Percentiles rank a stretch among this genome's conserved stretches.
phyloP scores from a whole-genome alignment of 257 asterid species.

The Solanum tacnaense region DNA sequence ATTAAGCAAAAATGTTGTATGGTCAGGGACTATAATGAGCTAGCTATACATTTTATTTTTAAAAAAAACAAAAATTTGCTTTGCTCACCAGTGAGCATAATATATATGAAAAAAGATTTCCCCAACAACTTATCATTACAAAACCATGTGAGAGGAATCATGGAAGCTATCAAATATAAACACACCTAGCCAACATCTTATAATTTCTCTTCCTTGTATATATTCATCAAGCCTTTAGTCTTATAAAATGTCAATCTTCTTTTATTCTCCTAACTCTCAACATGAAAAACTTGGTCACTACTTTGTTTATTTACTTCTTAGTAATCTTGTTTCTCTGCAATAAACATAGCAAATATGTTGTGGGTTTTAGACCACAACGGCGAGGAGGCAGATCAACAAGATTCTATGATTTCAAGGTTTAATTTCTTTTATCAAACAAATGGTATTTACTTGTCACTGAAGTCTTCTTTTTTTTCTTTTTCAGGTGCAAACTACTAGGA shows the following conservation, averaged over 20 bases:
- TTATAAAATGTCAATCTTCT: background rate
- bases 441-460: background rate
- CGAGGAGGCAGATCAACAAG: slow-evolving; percentile 40
- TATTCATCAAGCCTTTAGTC: background rate
- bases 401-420: slow-evolving; percentile 45
- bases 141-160: slow-evolving; percentile 21
- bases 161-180: slow-evolving; percentile 20
- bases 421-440: background rate
- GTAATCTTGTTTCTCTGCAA: slow-evolving; percentile 16
- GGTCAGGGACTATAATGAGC: background rate
- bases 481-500: slow-evolving; percentile 42
- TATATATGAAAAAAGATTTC: slow-evolving; percentile 3
- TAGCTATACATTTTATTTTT: background rate
- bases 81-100: slow-evolving; percentile 1
- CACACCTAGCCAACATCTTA: background rate
- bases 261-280: background rate
- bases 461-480: background rate
- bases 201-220: slow-evolving; percentile 1
- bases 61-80: background rate
- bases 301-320: slow-evolving; percentile 6
- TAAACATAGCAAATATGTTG: slow-evolving; percentile 3
- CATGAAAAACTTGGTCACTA: slow-evolving; percentile 19
- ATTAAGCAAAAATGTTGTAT: background rate
- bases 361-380: slow-evolving; percentile 17
- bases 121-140: slow-evolving; percentile 35